Evolutionary conservation across 1,139 yeast genomes (phyloP).

Genomic region (Wickerhamomyces sp.): DNA sequence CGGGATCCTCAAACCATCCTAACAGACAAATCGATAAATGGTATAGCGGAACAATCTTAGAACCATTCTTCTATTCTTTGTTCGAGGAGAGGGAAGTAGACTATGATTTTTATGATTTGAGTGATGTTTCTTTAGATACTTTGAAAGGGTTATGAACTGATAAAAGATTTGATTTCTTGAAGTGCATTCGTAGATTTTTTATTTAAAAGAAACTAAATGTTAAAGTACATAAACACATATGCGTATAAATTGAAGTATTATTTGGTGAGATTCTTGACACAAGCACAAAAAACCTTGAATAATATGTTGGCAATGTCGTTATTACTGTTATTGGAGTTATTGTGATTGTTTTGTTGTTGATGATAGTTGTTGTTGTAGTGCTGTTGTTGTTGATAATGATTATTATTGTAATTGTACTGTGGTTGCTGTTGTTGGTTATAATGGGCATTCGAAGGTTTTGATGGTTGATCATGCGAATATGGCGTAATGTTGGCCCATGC

Average conservation of each 20-base stretch:
- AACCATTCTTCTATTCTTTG: slow-evolving; percentile 9
- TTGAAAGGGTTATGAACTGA: slow-evolving; percentile 1
- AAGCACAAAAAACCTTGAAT: slow-evolving; percentile 23
- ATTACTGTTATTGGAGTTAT: slow-evolving; percentile 3
- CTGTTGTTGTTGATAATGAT: slow-evolving; percentile 27
- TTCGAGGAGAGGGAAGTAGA: slow-evolving; percentile 15
- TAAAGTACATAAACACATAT: too few species aligned
- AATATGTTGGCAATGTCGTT: slow-evolving; percentile 14
- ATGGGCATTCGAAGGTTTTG: slow-evolving; percentile 14
- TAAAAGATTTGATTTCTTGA: too few species aligned
- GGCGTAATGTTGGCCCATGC: slow-evolving; percentile 39
- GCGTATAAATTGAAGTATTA: too few species aligned
- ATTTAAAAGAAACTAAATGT: too few species aligned
- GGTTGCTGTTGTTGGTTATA: slow-evolving; percentile 27
- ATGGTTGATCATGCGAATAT: slow-evolving; percentile 14
- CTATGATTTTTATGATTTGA: slow-evolving; percentile 16
- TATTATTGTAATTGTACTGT: slow-evolving; percentile 30
- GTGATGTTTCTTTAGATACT: slow-evolving; percentile 7
- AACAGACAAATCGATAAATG: slow-evolving; percentile 5
- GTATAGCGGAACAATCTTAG: slow-evolving; percentile 14
- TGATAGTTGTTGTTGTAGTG: slow-evolving; percentile 28
- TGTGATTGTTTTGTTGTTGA: slow-evolving; percentile 11
- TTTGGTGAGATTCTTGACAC: slow-evolving; percentile 22
- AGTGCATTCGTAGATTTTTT: too few species aligned
- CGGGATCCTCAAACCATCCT: neutral